Percentiles rank a stretch among this genome's conserved stretches.
Evolutionary conservation across 768 basidiomycete genomes (phyloP).

Genomic region (Calocybe cyanea): DNA sequence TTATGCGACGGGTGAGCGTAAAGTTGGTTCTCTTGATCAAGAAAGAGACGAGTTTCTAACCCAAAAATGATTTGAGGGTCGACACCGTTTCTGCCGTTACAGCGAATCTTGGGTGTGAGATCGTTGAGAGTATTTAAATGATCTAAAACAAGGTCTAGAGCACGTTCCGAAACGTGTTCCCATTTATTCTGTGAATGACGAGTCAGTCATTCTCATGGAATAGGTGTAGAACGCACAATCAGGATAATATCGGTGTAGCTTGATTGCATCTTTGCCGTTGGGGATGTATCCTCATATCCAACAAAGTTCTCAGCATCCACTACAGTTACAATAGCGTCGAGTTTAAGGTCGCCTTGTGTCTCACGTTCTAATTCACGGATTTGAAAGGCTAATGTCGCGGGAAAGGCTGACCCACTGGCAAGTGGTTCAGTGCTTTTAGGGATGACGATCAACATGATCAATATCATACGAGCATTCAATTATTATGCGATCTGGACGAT

Average conservation of each 20-base stretch:
- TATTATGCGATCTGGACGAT: conserved; percentile 84
- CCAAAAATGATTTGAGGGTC: conserved; percentile 83
- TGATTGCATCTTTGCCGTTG: conserved; percentile 93
- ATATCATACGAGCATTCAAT: conserved; percentile 91
- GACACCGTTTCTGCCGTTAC: conserved; percentile 58
- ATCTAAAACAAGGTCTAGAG: conserved; percentile 80
- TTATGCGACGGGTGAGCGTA: conserved; percentile 42
- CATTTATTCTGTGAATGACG: conserved; percentile 70
- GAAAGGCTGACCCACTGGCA: conserved; percentile 86
- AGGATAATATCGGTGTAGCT: conserved; percentile 91
- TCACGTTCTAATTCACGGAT: conserved; percentile 85
- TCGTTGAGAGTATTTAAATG: conserved; percentile 90
- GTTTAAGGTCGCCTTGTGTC: conserved; percentile 66
- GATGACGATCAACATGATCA: neutral
- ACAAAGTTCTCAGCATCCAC: conserved; percentile 88
- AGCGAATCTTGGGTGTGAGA: conserved; percentile 79
- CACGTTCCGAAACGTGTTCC: conserved; percentile 77
- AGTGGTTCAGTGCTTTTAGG: neutral
- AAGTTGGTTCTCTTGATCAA: conserved; percentile 20
- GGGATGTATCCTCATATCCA: conserved; percentile 90
- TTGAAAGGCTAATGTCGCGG: conserved; percentile 92
- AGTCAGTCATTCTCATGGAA: conserved; percentile 4
- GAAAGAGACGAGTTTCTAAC: conserved; percentile 80
- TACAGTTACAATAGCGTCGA: conserved; percentile 91
- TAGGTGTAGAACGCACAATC: conserved; percentile 48